phyloP scores from a whole-genome alignment of 495 filamentous ascomycete genomes.

The Filosporella fistucella region DNA sequence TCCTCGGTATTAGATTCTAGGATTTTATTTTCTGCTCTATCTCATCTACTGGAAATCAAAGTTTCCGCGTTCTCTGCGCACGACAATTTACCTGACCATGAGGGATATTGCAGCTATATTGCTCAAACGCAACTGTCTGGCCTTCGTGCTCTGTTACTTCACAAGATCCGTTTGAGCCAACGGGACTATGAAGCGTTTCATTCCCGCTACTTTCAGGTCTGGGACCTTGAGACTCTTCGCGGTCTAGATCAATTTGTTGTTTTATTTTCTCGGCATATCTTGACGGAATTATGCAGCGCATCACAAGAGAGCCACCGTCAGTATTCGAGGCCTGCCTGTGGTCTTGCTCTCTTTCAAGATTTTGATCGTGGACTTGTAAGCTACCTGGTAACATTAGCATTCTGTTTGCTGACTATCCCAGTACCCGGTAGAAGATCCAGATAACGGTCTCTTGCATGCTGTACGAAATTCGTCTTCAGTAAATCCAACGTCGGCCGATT shows the following conservation, averaged over 20 bases:
- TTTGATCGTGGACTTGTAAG: conserved; percentile 7
- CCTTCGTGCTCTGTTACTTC: conserved; percentile 3
- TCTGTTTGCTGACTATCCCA: neutral
- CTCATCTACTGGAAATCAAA: conserved; percentile 4
- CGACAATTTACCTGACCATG: conserved; percentile 4
- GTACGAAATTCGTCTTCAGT: neutral
- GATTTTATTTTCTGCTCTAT: neutral
- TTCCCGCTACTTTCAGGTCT: neutral
- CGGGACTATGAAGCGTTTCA: neutral
- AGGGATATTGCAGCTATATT: conserved; percentile 5
- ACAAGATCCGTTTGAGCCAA: neutral
- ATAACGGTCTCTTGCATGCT: neutral
- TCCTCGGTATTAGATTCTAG: neutral
- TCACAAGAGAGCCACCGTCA: neutral
- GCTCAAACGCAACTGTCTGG: conserved; percentile 3
- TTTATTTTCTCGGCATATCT: neutral
- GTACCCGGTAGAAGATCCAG: neutral
- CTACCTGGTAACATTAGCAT: neutral
- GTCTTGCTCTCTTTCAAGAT: conserved; percentile 4
- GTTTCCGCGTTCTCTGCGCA: neutral
- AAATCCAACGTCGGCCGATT: neutral
- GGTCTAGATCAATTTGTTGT: neutral
- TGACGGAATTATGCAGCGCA: neutral
- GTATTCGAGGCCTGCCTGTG: conserved; percentile 4
- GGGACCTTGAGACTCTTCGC: neutral